Conservation (phyloP, 371 early-diverging fungal species). For the Lichtheimia hyalospora region DNA sequence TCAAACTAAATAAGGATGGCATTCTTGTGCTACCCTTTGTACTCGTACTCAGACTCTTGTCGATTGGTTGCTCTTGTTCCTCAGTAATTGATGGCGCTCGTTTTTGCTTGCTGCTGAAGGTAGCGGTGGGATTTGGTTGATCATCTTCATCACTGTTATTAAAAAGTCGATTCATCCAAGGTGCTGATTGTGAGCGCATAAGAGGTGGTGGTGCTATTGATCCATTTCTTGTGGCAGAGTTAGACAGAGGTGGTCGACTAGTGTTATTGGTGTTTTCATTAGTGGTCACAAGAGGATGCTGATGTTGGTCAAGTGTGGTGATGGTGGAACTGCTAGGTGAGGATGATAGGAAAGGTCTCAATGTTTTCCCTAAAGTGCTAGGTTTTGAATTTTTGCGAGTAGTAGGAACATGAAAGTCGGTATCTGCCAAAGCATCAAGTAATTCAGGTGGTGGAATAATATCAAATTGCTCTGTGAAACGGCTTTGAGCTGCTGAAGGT, state of each 20-base stretch:
- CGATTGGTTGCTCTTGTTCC: not conserved
- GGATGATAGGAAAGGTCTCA: conserved; percentile 8
- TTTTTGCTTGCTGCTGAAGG: not conserved
- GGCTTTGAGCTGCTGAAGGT: conserved; percentile 8
- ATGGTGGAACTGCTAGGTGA: conserved; percentile 8
- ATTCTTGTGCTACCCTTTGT: conserved; percentile 1
- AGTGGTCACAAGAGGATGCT: not conserved
- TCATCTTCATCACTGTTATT: not conserved
- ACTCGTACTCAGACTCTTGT: not conserved
- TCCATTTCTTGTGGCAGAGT: too few relatives aligned
- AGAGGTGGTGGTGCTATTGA: conserved; percentile 5
- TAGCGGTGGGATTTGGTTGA: not conserved
- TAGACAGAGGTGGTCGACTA: too few relatives aligned
- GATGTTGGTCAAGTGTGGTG: not conserved
- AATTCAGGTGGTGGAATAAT: conserved; percentile 19
- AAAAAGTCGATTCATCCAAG: not conserved
- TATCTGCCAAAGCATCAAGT: conserved; percentile 12
- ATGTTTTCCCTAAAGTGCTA: not conserved
- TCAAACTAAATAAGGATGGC: conserved; percentile 18
- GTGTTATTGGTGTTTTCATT: too few relatives aligned
- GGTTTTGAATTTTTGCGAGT: conserved; percentile 6
- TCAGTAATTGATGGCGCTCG: conserved; percentile 3
- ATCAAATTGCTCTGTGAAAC: conserved; percentile 39
- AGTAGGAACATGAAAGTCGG: conserved; percentile 7
- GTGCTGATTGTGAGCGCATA: conserved; percentile 1